Evolutionary conservation across 1,139 yeast species (phyloP).

Genomic region (Taphrina populina): DNA sequence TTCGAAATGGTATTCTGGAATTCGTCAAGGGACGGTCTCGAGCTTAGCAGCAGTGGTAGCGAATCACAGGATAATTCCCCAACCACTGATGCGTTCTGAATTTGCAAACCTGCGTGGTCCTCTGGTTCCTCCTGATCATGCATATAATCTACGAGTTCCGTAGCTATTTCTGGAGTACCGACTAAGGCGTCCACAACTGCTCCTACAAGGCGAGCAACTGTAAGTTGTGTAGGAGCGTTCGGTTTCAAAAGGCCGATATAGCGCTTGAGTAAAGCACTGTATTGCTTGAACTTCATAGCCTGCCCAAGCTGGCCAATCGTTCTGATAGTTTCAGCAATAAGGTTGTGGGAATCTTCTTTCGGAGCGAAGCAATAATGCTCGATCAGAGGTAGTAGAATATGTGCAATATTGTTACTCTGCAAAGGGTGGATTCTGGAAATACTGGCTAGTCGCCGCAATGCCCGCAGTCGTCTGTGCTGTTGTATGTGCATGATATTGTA

Average conservation of each 20-base stretch:
- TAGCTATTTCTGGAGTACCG: slow-evolving; percentile 21
- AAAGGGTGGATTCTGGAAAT: slow-evolving; percentile 47
- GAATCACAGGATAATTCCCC: not conserved
- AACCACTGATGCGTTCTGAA: not conserved
- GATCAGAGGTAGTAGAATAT: slow-evolving; percentile 76
- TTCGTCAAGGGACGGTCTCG: slow-evolving; percentile 43
- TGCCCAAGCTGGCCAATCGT: slow-evolving; percentile 62
- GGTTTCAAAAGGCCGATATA: slow-evolving; percentile 59
- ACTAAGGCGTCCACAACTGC: slow-evolving; percentile 59
- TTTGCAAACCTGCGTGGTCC: slow-evolving; percentile 38
- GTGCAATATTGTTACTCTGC: slow-evolving; percentile 63
- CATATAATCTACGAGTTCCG: slow-evolving; percentile 36
- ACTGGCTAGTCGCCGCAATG: slow-evolving; percentile 61
- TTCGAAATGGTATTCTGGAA: slow-evolving; percentile 56
- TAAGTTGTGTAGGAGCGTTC: slow-evolving; percentile 57
- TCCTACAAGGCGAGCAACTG: slow-evolving; percentile 62
- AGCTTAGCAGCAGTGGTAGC: not conserved
- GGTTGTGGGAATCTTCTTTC: slow-evolving; percentile 64
- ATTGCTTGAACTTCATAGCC: slow-evolving; percentile 75
- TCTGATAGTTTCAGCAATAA: slow-evolving; percentile 69
- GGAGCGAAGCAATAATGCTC: slow-evolving; percentile 61
- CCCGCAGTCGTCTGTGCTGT: slow-evolving; percentile 78
- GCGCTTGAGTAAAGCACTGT: slow-evolving; percentile 69
- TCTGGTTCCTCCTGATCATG: slow-evolving; percentile 32
- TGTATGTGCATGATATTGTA: slow-evolving; percentile 79